These are phyloP conservation scores for Phalaenopsis equestris DNA, from an alignment of 106 monocot genomes.

Conservation along the genomic window DNA sequence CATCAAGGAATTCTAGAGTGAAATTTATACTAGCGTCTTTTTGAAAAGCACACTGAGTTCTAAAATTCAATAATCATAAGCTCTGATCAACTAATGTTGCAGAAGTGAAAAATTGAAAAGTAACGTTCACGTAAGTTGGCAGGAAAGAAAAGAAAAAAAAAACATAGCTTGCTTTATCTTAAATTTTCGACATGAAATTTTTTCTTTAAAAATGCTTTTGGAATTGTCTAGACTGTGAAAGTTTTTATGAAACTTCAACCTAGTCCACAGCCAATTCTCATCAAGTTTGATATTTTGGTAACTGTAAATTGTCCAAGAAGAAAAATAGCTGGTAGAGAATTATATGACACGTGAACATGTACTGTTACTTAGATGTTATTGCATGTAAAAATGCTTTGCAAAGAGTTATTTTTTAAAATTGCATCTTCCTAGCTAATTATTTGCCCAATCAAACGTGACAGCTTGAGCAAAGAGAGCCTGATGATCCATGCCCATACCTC, in stretches of 20 bases:
- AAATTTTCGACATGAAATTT: neutral
- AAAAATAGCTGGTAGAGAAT: neutral
- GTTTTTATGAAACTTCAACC: neutral
- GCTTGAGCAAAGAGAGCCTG: constrained; percentile 55
- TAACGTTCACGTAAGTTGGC: neutral
- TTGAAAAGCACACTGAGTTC: neutral
- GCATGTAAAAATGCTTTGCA: neutral
- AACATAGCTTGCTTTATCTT: neutral
- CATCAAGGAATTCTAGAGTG: neutral
- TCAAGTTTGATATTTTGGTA: neutral
- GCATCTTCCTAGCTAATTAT: neutral
- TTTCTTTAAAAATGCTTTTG: neutral
- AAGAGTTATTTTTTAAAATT: neutral
- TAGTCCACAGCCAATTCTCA: neutral
- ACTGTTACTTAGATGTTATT: neutral
- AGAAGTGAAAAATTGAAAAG: neutral
- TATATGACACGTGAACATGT: neutral
- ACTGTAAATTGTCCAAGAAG: neutral
- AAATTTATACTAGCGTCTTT: neutral
- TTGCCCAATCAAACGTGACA: constrained; percentile 16
- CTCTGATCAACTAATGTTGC: neutral
- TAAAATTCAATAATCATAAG: neutral
- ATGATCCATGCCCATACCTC: constrained; percentile 63
- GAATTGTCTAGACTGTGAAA: neutral
- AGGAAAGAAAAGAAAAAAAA: neutral